These are phyloP conservation scores for Syncephalis plumigaleata DNA, from an alignment of 371 early-diverging fungal genomes.

Conservation along the genomic window DNA sequence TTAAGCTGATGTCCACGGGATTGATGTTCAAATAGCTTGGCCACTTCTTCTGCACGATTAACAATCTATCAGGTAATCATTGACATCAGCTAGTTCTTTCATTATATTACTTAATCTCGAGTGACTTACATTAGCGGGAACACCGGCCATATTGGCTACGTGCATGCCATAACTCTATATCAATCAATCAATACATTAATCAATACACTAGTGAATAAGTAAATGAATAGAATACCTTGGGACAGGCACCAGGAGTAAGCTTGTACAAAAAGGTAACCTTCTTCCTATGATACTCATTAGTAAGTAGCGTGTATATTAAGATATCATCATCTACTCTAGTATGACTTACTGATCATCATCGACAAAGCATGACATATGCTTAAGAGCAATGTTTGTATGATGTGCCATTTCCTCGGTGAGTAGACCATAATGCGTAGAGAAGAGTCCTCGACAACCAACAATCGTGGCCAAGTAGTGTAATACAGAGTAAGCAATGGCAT, in stretches of 20 bases:
- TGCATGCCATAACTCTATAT: conserved; percentile 72
- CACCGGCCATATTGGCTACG: conserved; percentile 92
- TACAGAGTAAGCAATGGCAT: conserved; percentile 92
- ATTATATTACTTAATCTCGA: no score
- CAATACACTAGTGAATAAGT: neutral
- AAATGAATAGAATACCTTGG: conserved; percentile 32
- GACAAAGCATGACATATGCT: conserved; percentile 68
- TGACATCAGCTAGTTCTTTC: no score
- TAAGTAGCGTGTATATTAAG: no score
- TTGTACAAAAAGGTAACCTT: conserved; percentile 96
- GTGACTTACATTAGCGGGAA: conserved; percentile 31
- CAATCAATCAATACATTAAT: neutral
- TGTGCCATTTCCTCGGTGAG: conserved; percentile 69
- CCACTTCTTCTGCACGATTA: conserved; percentile 44
- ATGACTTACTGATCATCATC: conserved; percentile 45
- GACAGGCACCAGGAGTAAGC: conserved; percentile 62
- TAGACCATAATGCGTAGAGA: conserved; percentile 96
- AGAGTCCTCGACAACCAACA: conserved; percentile 79
- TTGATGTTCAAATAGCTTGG: conserved; percentile 49
- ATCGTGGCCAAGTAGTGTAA: conserved; percentile 71
- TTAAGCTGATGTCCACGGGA: conserved; percentile 2
- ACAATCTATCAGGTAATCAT: conserved; percentile 21
- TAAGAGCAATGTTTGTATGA: conserved; percentile 33
- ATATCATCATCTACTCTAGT: no score
- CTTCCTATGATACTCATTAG: conserved; percentile 13